phyloP scores from a whole-genome alignment of 164 flowering plant genomes.

The Vitis amurensis region DNA sequence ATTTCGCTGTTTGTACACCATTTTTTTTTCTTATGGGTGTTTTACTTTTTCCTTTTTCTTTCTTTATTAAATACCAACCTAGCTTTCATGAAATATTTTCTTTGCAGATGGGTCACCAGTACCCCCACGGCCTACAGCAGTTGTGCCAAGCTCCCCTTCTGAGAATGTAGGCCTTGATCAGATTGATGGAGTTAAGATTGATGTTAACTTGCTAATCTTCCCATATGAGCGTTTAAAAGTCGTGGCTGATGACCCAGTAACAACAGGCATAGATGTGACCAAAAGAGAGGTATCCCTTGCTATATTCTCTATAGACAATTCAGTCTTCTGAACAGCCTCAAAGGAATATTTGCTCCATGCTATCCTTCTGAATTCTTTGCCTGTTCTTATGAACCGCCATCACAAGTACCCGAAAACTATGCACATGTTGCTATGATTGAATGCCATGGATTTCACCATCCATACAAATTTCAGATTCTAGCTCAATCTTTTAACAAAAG shows the following conservation, averaged over 20 bases:
- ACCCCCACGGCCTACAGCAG: constrained; percentile 17
- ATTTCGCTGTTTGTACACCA: too few species aligned
- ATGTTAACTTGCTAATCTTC: constrained; percentile 20
- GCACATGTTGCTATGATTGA: not conserved
- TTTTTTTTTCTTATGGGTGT: too few species aligned
- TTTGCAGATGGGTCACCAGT: not conserved
- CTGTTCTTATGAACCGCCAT: not conserved
- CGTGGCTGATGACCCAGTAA: constrained; percentile 37
- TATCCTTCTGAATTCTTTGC: not conserved
- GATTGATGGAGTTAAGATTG: constrained; percentile 18
- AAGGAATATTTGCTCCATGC: not conserved
- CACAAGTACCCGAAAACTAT: not conserved
- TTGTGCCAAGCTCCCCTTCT: constrained; percentile 12
- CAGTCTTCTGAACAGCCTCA: not conserved
- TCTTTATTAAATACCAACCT: too few species aligned
- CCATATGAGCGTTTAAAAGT: constrained; percentile 58
- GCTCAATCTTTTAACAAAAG: not conserved
- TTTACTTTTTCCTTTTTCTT: too few species aligned
- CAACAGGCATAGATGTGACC: constrained; percentile 53
- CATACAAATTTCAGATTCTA: not conserved
- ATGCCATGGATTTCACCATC: not conserved
- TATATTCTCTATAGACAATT: not conserved
- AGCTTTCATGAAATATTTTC: not conserved
- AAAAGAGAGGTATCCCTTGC: constrained; percentile 69
- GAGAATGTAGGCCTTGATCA: constrained; percentile 7